Evolutionary conservation across 2,329 filamentous ascomycete species (phyloP), one percentile per base, ranked within the genome.

Genomic region (Aspergillus caelatus): DNA sequence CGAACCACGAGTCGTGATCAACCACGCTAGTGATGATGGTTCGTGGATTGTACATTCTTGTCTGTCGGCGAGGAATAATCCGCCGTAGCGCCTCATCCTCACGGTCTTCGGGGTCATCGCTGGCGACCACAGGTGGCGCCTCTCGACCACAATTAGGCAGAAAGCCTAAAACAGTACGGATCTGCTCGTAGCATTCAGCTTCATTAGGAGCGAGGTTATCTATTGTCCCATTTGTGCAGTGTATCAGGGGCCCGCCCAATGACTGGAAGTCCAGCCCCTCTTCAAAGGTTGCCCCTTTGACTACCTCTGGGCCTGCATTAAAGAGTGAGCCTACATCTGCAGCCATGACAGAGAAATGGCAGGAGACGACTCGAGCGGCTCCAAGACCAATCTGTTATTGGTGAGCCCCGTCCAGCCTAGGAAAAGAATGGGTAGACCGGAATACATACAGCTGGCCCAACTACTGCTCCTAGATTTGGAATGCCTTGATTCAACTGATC

Each of bases 321-420:
- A 90, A 89, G 28, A 89, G 70, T 1, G 82, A 81, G 0, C 87
- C 88, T 1, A 90, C 80, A 71, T 89, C 86, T 5, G 78, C 86
- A 3, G 87, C 86, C 87, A 89, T 89, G 39, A 89, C 87, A 1
- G 83, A 86, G 70, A 89, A 90, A 70, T 89, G 88, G 53, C 86
- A 89, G 1, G 82, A 81, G 1, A 87, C 85, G 0, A 89, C 86
- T 46, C 87, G 77, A 1, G 87, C 87, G 3, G 87, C 86, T 9
- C 88, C 87, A 2, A 89, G 77, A 0, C 88, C 88, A 64, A 89
- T 88, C 77, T 78, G 43, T 26, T 14, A n/a, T 1, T 10, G 5
- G 52, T 54, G 19, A 54, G 52, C 52, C 4, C 26, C 26, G 26
- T 30, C 19, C 19, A 54, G 19, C 11, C 4, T 23, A 48, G 12